A percentile compares a stretch with the other conserved stretches of the same genome.
Conservation (phyloP, 768 basidiomycete genomes). For the Pisolithus microcarpus region DNA sequence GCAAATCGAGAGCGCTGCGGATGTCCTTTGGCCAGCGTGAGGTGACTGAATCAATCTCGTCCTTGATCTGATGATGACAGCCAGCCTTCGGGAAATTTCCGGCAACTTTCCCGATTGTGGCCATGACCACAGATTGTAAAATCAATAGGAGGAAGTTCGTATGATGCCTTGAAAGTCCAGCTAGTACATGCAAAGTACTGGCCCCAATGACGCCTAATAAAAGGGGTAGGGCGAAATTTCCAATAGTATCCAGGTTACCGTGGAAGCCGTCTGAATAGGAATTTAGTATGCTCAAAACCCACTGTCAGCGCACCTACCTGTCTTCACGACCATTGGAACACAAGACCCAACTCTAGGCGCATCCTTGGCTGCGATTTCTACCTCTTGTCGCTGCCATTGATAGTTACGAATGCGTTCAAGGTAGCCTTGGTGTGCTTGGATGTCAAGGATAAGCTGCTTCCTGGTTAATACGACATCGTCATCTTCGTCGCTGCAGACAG, state of each 20-base stretch:
- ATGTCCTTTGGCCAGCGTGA: constrained; percentile 9
- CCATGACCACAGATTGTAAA: no score
- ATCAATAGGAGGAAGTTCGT: background rate
- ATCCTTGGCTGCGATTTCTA: background rate
- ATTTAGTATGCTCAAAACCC: no score
- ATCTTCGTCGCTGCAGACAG: background rate
- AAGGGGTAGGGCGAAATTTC: background rate
- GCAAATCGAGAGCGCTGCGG: constrained; percentile 10
- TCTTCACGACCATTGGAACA: background rate
- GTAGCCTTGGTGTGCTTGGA: background rate
- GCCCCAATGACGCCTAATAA: background rate
- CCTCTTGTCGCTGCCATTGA: background rate
- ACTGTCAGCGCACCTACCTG: background rate
- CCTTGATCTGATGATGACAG: background rate
- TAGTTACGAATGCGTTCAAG: background rate
- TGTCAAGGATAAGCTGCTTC: background rate
- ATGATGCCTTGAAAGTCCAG: background rate
- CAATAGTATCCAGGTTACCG: background rate
- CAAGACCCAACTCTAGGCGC: background rate
- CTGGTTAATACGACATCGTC: background rate
- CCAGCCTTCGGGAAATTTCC: no score
- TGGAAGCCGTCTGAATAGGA: no score
- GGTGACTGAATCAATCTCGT: background rate
- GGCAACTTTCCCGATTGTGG: no score
- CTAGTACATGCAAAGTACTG: background rate